Evolutionary conservation across 345 rosid genomes (phyloP), one percentile per base, ranked within the genome.

Genomic region (Salix dunnii): DNA sequence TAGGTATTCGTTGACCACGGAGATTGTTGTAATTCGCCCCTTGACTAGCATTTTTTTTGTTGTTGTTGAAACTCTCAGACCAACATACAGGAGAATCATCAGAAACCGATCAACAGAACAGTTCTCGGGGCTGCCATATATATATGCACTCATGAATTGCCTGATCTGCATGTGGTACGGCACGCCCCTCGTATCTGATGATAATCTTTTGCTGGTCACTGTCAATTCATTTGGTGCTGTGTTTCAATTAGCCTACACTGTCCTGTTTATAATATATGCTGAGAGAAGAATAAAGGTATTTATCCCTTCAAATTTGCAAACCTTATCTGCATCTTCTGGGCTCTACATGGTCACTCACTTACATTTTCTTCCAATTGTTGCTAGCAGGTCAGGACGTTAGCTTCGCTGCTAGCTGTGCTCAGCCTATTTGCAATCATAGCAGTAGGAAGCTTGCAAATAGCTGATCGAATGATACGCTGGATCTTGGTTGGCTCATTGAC

Each of bases 91-190:
- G 82, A 90, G 98, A 85, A 90, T 94, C 33, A 76, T 92, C 85
- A 88, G 94, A 84, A 94, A 91, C 83, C 80, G 30, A 55, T 84
- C 98, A 0, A 94, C 91, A 0, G 95, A 92, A 77, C 88, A 88
- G 67, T 94, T 94, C 84, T 94, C 97, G 0, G 97, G 92, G 76
- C 84, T 91, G 84, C 98, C 98, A 23, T 94, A 92, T 74, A 64
- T 92, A 74, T 94, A 92, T 82, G 86, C 95, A 14, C 89, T 94
- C 77, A 78, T 92, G 84, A 94, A 91, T 83, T 94, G 96, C 84
- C 86, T 92, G 88, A 87, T 94, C 78, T 87, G 88, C 77, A 69
- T 86, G 77, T 94, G 97, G 98, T 94, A 94, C 69, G 95, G 97
- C 51, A 82, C 86, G 14, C 97, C 98, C 67, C 65, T 88, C 36